A percentile compares a stretch with the other conserved stretches of the same genome.
phyloP scores from a whole-genome alignment of 2,329 filamentous ascomycete genomes.

The Cylindrodendrum hubeiense region DNA sequence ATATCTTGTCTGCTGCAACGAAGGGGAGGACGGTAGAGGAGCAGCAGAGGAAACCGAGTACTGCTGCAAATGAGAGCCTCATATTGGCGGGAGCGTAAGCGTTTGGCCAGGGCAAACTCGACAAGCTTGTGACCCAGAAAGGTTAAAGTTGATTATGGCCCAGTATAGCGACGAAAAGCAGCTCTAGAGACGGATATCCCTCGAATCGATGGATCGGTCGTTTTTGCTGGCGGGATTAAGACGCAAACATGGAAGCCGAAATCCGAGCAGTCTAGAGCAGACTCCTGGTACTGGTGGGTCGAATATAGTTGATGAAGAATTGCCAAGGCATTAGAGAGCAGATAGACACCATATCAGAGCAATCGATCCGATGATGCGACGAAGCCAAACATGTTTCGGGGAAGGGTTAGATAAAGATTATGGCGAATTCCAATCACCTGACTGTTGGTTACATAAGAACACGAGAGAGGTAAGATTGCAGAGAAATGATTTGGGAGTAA shows the following conservation, averaged over 20 bases:
- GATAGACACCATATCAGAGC: neutral
- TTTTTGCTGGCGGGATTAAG: neutral
- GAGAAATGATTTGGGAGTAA: neutral
- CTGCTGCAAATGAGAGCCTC: slow-evolving; percentile 22
- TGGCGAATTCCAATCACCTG: neutral
- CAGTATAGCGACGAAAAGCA: neutral
- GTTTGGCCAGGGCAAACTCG: neutral
- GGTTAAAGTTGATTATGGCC: neutral
- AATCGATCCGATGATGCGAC: neutral
- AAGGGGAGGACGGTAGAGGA: slow-evolving; percentile 22
- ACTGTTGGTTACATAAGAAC: neutral
- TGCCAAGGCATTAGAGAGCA: neutral
- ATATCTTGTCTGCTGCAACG: slow-evolving; percentile 70
- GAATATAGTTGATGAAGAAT: neutral
- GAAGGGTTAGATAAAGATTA: neutral
- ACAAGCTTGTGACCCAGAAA: neutral
- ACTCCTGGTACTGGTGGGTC: neutral
- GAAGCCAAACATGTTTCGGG: neutral
- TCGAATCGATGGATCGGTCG: neutral
- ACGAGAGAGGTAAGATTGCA: neutral
- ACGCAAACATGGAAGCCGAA: neutral
- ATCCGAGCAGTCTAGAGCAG: neutral
- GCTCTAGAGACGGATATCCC: neutral
- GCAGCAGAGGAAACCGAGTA: slow-evolving; percentile 28
- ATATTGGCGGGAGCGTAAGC: slow-evolving; percentile 12